phyloP scores from a whole-genome alignment of 2,329 filamentous ascomycete species.

The Cryphonectria radicalis region DNA sequence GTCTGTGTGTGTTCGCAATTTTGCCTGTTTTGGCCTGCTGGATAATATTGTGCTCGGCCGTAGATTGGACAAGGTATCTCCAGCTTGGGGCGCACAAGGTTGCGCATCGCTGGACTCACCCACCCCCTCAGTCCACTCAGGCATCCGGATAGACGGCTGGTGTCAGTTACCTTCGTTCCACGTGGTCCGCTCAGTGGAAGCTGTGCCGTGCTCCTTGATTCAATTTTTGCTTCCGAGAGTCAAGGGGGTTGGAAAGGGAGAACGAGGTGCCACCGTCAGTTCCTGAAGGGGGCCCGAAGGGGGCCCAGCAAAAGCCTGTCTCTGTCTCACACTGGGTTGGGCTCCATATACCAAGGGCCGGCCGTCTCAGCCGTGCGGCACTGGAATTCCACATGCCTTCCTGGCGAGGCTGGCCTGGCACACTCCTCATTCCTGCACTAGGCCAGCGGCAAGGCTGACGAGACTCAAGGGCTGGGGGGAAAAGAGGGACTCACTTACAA shows the following conservation, averaged over 20 bases:
- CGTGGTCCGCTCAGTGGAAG: slow-evolving; percentile 1
- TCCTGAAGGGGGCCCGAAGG: neutral
- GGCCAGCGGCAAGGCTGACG: slow-evolving; percentile 21
- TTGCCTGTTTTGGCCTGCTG: slow-evolving; percentile 2
- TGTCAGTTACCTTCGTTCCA: slow-evolving; percentile 17
- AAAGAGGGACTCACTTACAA: slow-evolving; percentile 2
- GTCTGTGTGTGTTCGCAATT: neutral
- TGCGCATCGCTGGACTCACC: slow-evolving; percentile 13
- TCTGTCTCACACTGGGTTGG: slow-evolving; percentile 24
- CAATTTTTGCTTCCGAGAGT: slow-evolving; percentile 12
- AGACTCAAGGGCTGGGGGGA: slow-evolving; percentile 13
- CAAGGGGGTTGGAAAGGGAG: slow-evolving; percentile 25
- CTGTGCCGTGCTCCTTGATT: slow-evolving; percentile 1
- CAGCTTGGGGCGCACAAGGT: slow-evolving; percentile 14
- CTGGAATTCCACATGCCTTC: slow-evolving; percentile 18
- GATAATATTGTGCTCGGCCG: slow-evolving; percentile 9
- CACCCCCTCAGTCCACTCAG: slow-evolving; percentile 1
- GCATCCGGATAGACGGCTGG: slow-evolving; percentile 12
- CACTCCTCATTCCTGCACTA: slow-evolving; percentile 18
- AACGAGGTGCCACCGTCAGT: neutral
- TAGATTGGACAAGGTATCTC: slow-evolving; percentile 10
- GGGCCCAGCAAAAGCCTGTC: slow-evolving; percentile 16
- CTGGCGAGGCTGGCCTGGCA: slow-evolving; percentile 24
- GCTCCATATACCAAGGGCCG: slow-evolving; percentile 6
- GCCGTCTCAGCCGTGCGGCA: slow-evolving; percentile 14